phyloP scores from a whole-genome alignment of 2,329 filamentous ascomycete species.

The Plectosphaerella sp. region DNA sequence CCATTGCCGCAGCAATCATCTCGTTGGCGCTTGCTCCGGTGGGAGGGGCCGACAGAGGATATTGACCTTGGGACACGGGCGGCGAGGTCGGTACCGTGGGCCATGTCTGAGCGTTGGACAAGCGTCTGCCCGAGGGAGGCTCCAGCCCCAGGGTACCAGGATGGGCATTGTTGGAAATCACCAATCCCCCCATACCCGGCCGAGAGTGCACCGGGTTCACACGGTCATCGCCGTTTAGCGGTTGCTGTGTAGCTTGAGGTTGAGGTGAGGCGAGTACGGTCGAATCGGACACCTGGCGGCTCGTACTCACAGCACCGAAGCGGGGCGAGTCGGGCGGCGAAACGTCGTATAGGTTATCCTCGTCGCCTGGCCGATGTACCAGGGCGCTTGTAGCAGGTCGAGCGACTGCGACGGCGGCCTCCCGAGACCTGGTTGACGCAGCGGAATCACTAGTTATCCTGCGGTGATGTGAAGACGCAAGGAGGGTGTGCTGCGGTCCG shows the following conservation, averaged over 20 bases:
- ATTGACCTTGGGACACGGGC: constrained; percentile 18
- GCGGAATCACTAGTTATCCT: constrained; percentile 8
- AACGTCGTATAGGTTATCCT: constrained; percentile 41
- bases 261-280: background rate
- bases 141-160: too few relatives aligned
- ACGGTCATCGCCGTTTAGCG: too few relatives aligned
- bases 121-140: constrained; percentile 13
- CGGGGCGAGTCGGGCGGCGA: constrained; percentile 40
- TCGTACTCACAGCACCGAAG: constrained; percentile 10
- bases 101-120: constrained; percentile 42
- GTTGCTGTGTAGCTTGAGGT: background rate
- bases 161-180: too few relatives aligned
- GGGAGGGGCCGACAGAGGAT: constrained; percentile 37
- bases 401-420: constrained; percentile 2
- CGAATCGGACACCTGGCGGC: background rate
- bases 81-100: constrained; percentile 26
- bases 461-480: background rate
- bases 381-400: constrained; percentile 6
- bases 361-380: constrained; percentile 11
- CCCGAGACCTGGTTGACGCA: constrained; percentile 7
- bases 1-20: constrained; percentile 27
- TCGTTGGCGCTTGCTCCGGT: constrained; percentile 23
- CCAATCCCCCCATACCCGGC: too few relatives aligned
- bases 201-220: too few relatives aligned
- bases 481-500: constrained; percentile 1